These are phyloP conservation scores for Mucuna pruriens DNA, from an alignment of 306 rosid genomes.

Conservation along the genomic window DNA sequence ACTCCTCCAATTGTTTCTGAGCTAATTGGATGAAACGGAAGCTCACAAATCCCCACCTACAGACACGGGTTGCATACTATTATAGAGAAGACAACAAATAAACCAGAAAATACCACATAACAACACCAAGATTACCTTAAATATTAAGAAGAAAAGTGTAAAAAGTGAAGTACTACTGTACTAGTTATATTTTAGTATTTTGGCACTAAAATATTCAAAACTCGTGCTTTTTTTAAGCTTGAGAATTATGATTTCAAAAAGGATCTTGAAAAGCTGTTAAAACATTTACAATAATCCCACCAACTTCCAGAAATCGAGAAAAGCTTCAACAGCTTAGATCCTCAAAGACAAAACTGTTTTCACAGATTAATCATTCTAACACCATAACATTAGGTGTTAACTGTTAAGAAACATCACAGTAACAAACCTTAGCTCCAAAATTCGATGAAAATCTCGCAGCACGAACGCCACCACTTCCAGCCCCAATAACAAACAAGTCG, in stretches of 20 bases:
- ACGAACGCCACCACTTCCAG: slow-evolving; percentile 99
- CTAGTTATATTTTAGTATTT: neutral
- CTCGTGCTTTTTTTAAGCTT: neutral
- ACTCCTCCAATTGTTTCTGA: slow-evolving; percentile 89
- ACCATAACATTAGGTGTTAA: neutral
- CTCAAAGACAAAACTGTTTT: neutral
- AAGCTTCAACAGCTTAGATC: neutral
- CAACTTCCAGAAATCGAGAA: neutral
- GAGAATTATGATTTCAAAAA: neutral
- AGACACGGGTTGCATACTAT: slow-evolving; percentile 35
- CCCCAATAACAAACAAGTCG: slow-evolving; percentile 90
- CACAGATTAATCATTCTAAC: neutral
- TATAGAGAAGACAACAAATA: slow-evolving; percentile 7
- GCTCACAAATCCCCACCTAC: slow-evolving; percentile 94
- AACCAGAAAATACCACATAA: slow-evolving; percentile 10
- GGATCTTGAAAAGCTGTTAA: neutral
- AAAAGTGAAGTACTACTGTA: neutral
- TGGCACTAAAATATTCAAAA: neutral
- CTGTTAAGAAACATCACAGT: neutral
- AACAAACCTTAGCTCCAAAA: slow-evolving; percentile 81
- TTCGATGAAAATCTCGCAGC: slow-evolving; percentile 85
- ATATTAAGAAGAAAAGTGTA: too few species aligned
- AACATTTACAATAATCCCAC: neutral
- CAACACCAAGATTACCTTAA: neutral
- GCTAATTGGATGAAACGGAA: slow-evolving; percentile 90